Conservation (phyloP, 1,284 basidiomycete genomes). For the Rugosomyces carneus region DNA sequence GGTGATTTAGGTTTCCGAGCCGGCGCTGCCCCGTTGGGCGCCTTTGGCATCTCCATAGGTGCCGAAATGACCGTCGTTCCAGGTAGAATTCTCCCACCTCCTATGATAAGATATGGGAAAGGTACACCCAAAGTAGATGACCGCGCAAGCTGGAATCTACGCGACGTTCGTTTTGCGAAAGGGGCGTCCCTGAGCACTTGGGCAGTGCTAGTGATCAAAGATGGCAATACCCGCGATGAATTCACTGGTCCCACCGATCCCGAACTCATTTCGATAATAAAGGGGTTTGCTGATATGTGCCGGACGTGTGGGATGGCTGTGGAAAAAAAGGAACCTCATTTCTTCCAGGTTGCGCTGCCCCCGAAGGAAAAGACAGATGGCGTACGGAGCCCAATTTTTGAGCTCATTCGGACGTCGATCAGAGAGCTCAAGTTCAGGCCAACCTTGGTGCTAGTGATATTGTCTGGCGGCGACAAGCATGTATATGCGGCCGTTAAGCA, state of each 20-base stretch:
- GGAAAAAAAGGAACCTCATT: slow-evolving; percentile 24
- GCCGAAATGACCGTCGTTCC: slow-evolving; percentile 69
- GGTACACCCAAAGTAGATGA: slow-evolving; percentile 45
- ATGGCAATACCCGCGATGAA: slow-evolving; percentile 43
- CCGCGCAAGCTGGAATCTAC: slow-evolving; percentile 68
- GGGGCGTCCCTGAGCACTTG: slow-evolving; percentile 50
- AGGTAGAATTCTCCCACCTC: slow-evolving; percentile 58
- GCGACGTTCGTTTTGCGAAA: slow-evolving; percentile 51
- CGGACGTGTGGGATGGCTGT: slow-evolving; percentile 54
- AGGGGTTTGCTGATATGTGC: slow-evolving; percentile 54
- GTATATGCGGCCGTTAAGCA: slow-evolving; percentile 69
- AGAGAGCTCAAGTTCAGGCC: slow-evolving; percentile 24
- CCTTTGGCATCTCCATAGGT: slow-evolving; percentile 58
- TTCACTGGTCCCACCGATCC: slow-evolving; percentile 42
- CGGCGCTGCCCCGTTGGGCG: slow-evolving; percentile 35
- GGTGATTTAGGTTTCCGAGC: slow-evolving; percentile 53
- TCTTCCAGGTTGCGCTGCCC: slow-evolving; percentile 34
- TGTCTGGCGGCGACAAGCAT: slow-evolving; percentile 61
- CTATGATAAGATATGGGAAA: slow-evolving; percentile 49
- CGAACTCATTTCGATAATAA: slow-evolving; percentile 36
- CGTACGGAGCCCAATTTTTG: slow-evolving; percentile 39
- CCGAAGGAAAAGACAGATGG: slow-evolving; percentile 45
- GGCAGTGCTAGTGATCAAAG: slow-evolving; percentile 60
- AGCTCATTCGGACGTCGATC: slow-evolving; percentile 24
- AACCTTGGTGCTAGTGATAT: slow-evolving; percentile 44